Evolutionary conservation across 2,329 filamentous ascomycete genomes (phyloP).

Genomic region (Neopestalotiopsis sp.): DNA sequence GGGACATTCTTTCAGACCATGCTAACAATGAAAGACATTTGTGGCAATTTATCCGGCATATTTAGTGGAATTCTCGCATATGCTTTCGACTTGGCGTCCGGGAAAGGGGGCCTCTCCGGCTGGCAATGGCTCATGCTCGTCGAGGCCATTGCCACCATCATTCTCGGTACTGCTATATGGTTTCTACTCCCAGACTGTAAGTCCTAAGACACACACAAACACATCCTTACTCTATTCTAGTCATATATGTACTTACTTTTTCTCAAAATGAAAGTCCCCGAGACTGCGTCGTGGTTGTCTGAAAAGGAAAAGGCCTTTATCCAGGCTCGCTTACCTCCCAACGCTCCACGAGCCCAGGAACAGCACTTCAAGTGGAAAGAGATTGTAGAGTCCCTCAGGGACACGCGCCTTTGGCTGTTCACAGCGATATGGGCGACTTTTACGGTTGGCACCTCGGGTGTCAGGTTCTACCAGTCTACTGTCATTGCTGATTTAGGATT

Average conservation of each 20-base stretch:
- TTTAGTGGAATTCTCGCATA: conserved; percentile 30
- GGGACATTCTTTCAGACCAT: conserved; percentile 15
- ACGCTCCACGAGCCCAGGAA: conserved; percentile 45
- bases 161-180: conserved; percentile 52
- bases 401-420: conserved; percentile 49
- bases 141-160: conserved; percentile 52
- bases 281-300: conserved; percentile 35
- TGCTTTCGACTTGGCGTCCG: conserved; percentile 31
- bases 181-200: conserved; percentile 59
- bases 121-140: conserved; percentile 44
- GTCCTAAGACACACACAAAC: conserved; percentile 15
- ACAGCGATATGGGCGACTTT: conserved; percentile 50
- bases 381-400: conserved; percentile 42
- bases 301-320: conserved; percentile 49
- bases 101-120: conserved; percentile 32
- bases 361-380: conserved; percentile 44
- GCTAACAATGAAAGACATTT: conserved; percentile 24
- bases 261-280: conserved; percentile 26
- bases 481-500: conserved; percentile 46
- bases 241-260: neutral
- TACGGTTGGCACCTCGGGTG: conserved; percentile 49
- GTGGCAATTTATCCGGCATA: conserved; percentile 35
- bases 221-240: no score
- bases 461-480: conserved; percentile 47
- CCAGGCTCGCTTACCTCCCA: conserved; percentile 45